These are phyloP conservation scores for Gossypium rotundifolium DNA, from an alignment of 345 rosid species.

Conservation along the genomic window DNA sequence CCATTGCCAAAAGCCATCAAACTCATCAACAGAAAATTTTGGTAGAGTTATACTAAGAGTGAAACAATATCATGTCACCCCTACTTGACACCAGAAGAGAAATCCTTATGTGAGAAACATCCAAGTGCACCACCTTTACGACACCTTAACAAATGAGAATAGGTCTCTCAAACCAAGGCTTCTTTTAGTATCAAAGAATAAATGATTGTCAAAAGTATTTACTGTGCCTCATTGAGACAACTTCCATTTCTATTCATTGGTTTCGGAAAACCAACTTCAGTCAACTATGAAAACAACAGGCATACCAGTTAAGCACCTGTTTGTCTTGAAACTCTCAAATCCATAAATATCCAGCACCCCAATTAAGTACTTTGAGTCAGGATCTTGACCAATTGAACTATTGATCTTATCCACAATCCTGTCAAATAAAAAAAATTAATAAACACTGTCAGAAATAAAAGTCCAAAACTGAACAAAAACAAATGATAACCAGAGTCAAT, in stretches of 20 bases:
- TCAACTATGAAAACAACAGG: conserved; percentile 37
- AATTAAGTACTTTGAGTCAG: conserved; percentile 75
- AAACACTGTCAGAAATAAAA: conserved; percentile 9
- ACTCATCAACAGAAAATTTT: not conserved
- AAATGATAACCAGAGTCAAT: conserved; percentile 6
- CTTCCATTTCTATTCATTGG: conserved; percentile 14
- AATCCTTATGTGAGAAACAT: not conserved
- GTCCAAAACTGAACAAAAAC: conserved; percentile 1
- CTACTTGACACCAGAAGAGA: not conserved
- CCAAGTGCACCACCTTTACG: not conserved
- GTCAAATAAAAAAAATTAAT: conserved; percentile 12
- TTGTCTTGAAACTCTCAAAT: conserved; percentile 99
- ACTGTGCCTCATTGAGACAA: conserved; percentile 9
- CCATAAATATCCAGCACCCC: conserved; percentile 99
- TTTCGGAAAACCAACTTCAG: conserved; percentile 1
- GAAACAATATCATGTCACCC: not conserved
- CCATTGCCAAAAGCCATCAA: not conserved
- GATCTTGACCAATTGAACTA: conserved; percentile 93
- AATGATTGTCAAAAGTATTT: not conserved
- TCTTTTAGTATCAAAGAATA: conserved; percentile 10
- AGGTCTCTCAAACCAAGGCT: not conserved
- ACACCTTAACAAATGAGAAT: not conserved
- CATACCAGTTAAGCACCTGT: conserved; percentile 93
- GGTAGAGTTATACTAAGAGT: not conserved
- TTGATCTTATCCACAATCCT: conserved; percentile 96